Evolutionary conservation across 192 early-diverging fungal species (phyloP).

Genomic region (Diversispora epigaea): DNA sequence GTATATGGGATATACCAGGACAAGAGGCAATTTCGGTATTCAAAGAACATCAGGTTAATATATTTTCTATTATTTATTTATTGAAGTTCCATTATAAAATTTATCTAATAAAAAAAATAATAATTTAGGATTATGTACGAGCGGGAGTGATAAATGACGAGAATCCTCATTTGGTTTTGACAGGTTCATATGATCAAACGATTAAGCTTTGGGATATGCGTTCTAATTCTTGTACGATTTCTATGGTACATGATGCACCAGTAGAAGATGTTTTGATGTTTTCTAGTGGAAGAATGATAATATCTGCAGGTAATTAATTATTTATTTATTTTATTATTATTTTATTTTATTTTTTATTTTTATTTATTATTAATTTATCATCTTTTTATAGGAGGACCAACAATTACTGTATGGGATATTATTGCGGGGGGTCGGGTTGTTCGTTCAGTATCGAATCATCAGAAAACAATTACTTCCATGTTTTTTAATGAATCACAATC

Average conservation of each 20-base stretch:
- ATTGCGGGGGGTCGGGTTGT: slow-evolving; percentile 76
- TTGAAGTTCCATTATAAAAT: background rate
- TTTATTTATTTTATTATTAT: background rate
- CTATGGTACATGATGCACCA: slow-evolving; percentile 81
- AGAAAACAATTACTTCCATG: slow-evolving; percentile 93
- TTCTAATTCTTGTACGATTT: slow-evolving; percentile 67
- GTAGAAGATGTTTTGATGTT: slow-evolving; percentile 86
- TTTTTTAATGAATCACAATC: slow-evolving; percentile 75
- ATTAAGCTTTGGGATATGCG: slow-evolving; percentile 91
- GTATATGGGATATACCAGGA: slow-evolving; percentile 92
- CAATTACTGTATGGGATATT: slow-evolving; percentile 86
- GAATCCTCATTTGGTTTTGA: slow-evolving; percentile 78
- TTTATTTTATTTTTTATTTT: background rate
- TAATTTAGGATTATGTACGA: slow-evolving; percentile 79
- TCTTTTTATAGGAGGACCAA: slow-evolving; percentile 60
- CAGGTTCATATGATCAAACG: slow-evolving; percentile 96
- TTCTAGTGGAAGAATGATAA: slow-evolving; percentile 76
- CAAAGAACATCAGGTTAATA: slow-evolving; percentile 66
- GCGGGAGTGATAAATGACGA: slow-evolving; percentile 67
- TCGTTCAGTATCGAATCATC: slow-evolving; percentile 82
- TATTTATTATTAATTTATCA: background rate
- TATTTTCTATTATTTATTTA: background rate
- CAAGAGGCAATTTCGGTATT: slow-evolving; percentile 69
- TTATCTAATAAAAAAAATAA: background rate
- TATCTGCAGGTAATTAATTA: slow-evolving; percentile 57